Conservation (phyloP, 1,284 basidiomycete genomes). For the Neonothopanus nambi region DNA sequence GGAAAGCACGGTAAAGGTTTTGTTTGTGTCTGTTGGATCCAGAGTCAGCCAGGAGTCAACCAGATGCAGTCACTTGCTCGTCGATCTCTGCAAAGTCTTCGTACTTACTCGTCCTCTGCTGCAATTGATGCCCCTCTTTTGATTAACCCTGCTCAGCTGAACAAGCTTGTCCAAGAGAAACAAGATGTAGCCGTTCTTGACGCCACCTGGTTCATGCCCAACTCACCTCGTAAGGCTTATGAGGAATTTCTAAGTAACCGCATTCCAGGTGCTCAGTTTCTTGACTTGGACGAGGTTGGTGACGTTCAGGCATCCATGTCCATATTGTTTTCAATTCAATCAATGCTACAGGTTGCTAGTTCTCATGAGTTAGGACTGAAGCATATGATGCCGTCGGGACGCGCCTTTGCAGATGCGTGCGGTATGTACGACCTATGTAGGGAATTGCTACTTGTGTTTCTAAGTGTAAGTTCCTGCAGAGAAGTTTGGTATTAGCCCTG, state of each 20-base stretch:
- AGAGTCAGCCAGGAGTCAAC: too few species aligned
- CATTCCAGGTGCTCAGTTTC: slow-evolving; percentile 75
- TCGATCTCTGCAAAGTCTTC: slow-evolving; percentile 27
- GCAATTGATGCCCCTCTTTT: slow-evolving; percentile 45
- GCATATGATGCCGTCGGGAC: slow-evolving; percentile 89
- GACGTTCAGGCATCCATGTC: neutral
- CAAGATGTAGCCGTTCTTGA: slow-evolving; percentile 60
- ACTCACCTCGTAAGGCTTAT: slow-evolving; percentile 62
- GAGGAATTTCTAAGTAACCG: slow-evolving; percentile 69
- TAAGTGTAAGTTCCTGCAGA: slow-evolving; percentile 43
- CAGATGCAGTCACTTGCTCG: slow-evolving; percentile 9
- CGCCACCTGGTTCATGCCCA: slow-evolving; percentile 89
- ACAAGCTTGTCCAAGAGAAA: slow-evolving; percentile 32
- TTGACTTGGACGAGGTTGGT: slow-evolving; percentile 75
- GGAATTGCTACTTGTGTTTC: neutral
- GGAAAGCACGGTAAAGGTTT: too few species aligned
- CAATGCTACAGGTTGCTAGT: slow-evolving; percentile 51
- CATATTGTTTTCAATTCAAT: neutral
- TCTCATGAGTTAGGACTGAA: slow-evolving; percentile 74
- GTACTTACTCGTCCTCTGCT: slow-evolving; percentile 15
- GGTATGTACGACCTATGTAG: slow-evolving; percentile 53
- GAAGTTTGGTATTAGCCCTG: slow-evolving; percentile 70
- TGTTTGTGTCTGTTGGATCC: too few species aligned
- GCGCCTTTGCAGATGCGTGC: slow-evolving; percentile 79
- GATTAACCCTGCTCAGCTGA: slow-evolving; percentile 51